A percentile compares a stretch with the other conserved stretches of the same genome.
Conservation (phyloP, 2,329 filamentous ascomycete species). For the Parastagonospora nodorum region DNA sequence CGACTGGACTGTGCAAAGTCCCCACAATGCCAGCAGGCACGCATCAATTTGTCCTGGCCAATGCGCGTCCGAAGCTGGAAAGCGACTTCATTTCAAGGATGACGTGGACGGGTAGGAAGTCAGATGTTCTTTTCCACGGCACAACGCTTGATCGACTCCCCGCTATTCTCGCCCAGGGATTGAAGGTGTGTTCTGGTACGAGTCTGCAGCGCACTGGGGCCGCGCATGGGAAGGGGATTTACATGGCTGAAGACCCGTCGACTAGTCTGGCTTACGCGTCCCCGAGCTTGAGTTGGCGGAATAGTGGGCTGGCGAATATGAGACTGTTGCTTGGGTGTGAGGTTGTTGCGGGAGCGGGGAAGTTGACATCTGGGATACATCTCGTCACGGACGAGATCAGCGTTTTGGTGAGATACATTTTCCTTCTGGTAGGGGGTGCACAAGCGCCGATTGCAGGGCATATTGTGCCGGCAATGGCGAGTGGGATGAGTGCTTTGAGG, state of each 20-base stretch:
- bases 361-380: constrained; percentile 26
- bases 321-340: constrained; percentile 38
- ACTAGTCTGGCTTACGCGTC: constrained; percentile 32
- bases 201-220: constrained; percentile 37
- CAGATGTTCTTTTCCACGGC: constrained; percentile 40
- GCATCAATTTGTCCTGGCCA: constrained; percentile 42
- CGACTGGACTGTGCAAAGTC: constrained; percentile 30
- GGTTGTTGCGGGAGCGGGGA: constrained; percentile 25
- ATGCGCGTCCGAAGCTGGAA: constrained; percentile 33
- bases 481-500: constrained; percentile 24
- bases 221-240: constrained; percentile 40
- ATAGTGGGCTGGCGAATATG: constrained; percentile 33
- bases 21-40: constrained; percentile 33
- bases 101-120: constrained; percentile 8
- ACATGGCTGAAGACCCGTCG: constrained; percentile 35
- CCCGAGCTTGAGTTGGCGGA: constrained; percentile 26
- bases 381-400: constrained; percentile 30
- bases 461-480: constrained; percentile 26
- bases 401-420: constrained; percentile 44
- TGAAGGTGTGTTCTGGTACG: constrained; percentile 32
- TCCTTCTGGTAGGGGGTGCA: constrained; percentile 24
- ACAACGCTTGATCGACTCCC: constrained; percentile 40
- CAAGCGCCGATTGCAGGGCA: constrained; percentile 25
- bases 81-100: constrained; percentile 19
- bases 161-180: constrained; percentile 36